phyloP scores from a whole-genome alignment of 2,329 filamentous ascomycete species.

The Magnaporthales sp. region DNA sequence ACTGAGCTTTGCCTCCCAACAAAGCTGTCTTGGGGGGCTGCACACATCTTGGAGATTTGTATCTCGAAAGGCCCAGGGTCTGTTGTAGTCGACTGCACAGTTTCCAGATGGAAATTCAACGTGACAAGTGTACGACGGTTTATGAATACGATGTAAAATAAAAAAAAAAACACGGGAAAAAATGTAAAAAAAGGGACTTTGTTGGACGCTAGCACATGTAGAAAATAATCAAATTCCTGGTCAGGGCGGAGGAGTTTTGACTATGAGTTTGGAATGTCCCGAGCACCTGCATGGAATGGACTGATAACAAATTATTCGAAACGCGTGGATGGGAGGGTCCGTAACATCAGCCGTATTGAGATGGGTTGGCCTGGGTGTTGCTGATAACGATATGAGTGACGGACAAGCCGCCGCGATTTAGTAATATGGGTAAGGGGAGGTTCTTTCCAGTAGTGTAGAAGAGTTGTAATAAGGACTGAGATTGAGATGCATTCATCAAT shows the following conservation, averaged over 20 bases:
- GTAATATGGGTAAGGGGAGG: not conserved
- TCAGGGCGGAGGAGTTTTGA: constrained; percentile 1
- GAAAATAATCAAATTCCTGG: not conserved
- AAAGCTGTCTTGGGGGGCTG: not conserved
- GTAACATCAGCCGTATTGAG: not conserved
- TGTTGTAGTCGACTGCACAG: not conserved
- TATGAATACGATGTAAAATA: not conserved
- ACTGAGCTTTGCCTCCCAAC: constrained; percentile 3
- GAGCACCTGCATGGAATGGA: not conserved
- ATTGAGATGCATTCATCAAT: not conserved
- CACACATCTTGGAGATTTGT: not conserved
- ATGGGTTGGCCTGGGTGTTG: not conserved
- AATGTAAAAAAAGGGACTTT: not conserved
- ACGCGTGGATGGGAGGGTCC: not conserved
- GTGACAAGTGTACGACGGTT: not conserved
- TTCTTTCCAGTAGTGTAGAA: not conserved
- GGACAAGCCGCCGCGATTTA: not conserved
- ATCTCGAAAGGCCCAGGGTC: not conserved
- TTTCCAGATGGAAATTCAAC: not conserved
- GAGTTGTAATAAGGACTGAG: not conserved
- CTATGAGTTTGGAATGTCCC: not conserved
- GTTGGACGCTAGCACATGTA: constrained; percentile 1
- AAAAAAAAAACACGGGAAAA: not conserved
- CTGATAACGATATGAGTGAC: not conserved
- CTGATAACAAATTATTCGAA: not conserved